Evolutionary conservation across 2,329 filamentous ascomycete species (phyloP), one percentile per base, ranked within the genome.

Genomic region (Xylaria sp.): DNA sequence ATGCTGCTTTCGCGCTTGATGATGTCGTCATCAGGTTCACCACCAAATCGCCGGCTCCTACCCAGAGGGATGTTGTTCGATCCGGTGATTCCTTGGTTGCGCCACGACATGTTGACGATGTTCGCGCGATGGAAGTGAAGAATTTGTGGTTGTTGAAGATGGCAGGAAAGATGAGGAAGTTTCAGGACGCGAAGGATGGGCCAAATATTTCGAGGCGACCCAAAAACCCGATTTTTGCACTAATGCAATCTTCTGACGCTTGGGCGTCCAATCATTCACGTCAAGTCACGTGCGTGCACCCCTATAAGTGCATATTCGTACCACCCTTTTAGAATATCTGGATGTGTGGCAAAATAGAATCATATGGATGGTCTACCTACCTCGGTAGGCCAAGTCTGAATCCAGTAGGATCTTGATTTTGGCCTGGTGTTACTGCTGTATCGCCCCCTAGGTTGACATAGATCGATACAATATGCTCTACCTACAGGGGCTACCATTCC

Each of bases 31-130:
- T 74, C 73, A 16, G 69, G 69, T 6, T 88, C 87, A 62, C 83
- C 89, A 57, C 86, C 88, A 66, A 95, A 92, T 58, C 92, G 89
- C 67, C 90, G 86, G 63, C 86, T 83, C 66, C 86, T 95, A 48
- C 94, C 94, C 58, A 99, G 79, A 57, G 94, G 94, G 67, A 99
- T 96, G 70, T 97, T 97, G 76, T 99, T 99, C 41, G 95, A 97
- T 48, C 94, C 94, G 18, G 94, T 99, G 72, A 96, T 96, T 65
- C 94, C 94, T 73, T 87, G 85, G 54, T 76, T 84, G 78, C 84
- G 80, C 85, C 85, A 88, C 68, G 85, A 79, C 85, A 88, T 88
- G 39, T 42, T 69, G 59, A 50, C 11, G 26, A 22, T 7, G 20
- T 24, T 54, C 34, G 51, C 45, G 47, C 43, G 37, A 7, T 56